A percentile compares a stretch with the other conserved stretches of the same genome.
Conservation (phyloP, 495 filamentous ascomycete species). For the Friedmanniomyces simplex region DNA sequence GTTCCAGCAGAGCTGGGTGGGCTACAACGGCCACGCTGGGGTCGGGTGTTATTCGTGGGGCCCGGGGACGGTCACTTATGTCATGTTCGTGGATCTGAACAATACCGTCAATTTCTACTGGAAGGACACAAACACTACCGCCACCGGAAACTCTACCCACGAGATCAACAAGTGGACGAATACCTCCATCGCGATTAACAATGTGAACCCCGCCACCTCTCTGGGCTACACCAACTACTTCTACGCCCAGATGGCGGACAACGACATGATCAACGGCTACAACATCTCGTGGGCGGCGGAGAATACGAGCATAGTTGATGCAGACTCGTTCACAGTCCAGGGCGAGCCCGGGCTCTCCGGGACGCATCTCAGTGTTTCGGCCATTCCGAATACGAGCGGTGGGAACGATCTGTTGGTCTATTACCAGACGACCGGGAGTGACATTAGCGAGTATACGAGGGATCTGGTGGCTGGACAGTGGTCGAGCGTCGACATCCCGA, state of each 20-base stretch:
- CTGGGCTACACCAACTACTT: constrained; percentile 26
- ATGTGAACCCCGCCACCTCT: constrained; percentile 16
- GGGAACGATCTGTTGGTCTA: constrained; percentile 22
- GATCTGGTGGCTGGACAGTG: constrained; percentile 19
- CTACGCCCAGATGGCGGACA: constrained; percentile 20
- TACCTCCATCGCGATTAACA: constrained; percentile 5
- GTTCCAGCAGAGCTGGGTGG: constrained; percentile 19
- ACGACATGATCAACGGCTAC: constrained; percentile 16
- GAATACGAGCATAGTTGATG: constrained; percentile 17
- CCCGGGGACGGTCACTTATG: constrained; percentile 9
- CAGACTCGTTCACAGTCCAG: constrained; percentile 16
- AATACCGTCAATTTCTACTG: constrained; percentile 22
- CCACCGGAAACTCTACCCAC: not conserved
- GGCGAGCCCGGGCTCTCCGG: constrained; percentile 18
- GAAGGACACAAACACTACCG: constrained; percentile 23
- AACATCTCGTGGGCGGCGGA: constrained; percentile 23
- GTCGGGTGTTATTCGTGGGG: constrained; percentile 29
- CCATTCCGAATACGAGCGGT: constrained; percentile 8
- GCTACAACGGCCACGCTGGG: constrained; percentile 28
- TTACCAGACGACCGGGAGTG: constrained; percentile 22
- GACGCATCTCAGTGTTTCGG: constrained; percentile 22
- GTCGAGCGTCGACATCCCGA: constrained; percentile 7
- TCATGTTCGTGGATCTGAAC: constrained; percentile 20
- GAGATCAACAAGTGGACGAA: constrained; percentile 22
- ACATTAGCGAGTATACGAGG: constrained; percentile 20